A percentile compares a stretch with the other conserved stretches of the same genome.
Conservation (phyloP, 1,139 yeast species). For the Wickerhamiella infanticola region DNA sequence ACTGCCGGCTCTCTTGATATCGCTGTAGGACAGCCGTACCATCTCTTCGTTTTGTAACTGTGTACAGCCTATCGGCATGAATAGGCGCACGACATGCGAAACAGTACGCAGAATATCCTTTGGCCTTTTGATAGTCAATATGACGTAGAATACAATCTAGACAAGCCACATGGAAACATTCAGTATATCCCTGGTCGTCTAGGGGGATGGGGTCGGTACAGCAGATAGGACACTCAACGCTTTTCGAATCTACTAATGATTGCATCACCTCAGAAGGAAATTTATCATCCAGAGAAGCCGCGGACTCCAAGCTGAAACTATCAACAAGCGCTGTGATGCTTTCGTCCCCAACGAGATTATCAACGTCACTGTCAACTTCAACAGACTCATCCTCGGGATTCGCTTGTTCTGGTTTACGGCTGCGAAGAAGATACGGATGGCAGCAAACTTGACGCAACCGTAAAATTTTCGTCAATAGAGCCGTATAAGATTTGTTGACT, state of each 20-base stretch:
- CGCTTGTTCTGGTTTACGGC: conserved; percentile 4
- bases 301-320: neutral
- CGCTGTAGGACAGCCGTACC: conserved; percentile 11
- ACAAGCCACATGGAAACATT: conserved; percentile 75
- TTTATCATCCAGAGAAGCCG: conserved; percentile 6
- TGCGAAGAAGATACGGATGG: conserved; percentile 47
- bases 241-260: conserved; percentile 25
- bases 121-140: conserved; percentile 27
- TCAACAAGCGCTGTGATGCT: conserved; percentile 5
- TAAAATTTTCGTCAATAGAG: conserved; percentile 68
- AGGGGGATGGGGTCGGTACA: conserved; percentile 41
- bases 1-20: conserved; percentile 20
- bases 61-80: conserved; percentile 13
- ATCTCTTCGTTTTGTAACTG: conserved; percentile 4
- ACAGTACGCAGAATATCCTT: conserved; percentile 23
- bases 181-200: conserved; percentile 48
- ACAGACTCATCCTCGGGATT: conserved; percentile 3
- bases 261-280: conserved; percentile 27
- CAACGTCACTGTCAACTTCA: conserved; percentile 4
- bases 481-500: conserved; percentile 57
- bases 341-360: conserved; percentile 6
- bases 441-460: conserved; percentile 82
- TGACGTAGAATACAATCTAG: conserved; percentile 60
- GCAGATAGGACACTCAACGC: conserved; percentile 73
- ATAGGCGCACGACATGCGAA: conserved; percentile 27